phyloP scores from a whole-genome alignment of 2,329 filamentous ascomycete genomes.

The Fragosphaeria purpurea region DNA sequence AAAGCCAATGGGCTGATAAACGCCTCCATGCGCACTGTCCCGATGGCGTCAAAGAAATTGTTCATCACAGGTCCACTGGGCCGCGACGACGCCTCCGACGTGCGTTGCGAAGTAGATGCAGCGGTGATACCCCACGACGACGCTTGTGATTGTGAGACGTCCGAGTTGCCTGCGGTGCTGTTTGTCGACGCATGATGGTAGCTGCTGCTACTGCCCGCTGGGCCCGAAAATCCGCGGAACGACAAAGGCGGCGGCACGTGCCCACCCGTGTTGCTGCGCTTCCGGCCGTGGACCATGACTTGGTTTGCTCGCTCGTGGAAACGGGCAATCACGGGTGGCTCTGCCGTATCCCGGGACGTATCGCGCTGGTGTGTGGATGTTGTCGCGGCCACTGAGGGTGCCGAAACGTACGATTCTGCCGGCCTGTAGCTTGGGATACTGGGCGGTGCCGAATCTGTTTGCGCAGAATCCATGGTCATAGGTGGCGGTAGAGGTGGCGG shows the following conservation, averaged over 20 bases:
- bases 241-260: constrained; percentile 59
- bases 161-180: constrained; percentile 50
- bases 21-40: constrained; percentile 92
- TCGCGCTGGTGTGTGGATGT: constrained; percentile 34
- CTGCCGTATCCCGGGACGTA: constrained; percentile 50
- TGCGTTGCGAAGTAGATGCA: constrained; percentile 31
- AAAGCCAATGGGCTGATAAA: constrained; percentile 62
- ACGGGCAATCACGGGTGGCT: constrained; percentile 62
- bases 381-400: constrained; percentile 13
- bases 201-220: constrained; percentile 28
- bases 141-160: constrained; percentile 43
- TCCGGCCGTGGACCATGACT: constrained; percentile 57
- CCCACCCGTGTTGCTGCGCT: constrained; percentile 81
- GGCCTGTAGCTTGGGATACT: constrained; percentile 37
- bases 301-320: constrained; percentile 43
- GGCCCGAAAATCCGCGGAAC: constrained; percentile 68
- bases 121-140: constrained; percentile 21
- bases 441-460: constrained; percentile 36
- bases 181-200: constrained; percentile 38
- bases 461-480: constrained; percentile 16
- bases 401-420: constrained; percentile 29
- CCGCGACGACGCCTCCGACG: constrained; percentile 44
- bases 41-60: constrained; percentile 78
- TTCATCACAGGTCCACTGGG: constrained; percentile 25
- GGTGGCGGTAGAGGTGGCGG: constrained; percentile 13